phyloP scores from a whole-genome alignment of 805 yeast genomes.

The Saccharomycopsis sp. region DNA sequence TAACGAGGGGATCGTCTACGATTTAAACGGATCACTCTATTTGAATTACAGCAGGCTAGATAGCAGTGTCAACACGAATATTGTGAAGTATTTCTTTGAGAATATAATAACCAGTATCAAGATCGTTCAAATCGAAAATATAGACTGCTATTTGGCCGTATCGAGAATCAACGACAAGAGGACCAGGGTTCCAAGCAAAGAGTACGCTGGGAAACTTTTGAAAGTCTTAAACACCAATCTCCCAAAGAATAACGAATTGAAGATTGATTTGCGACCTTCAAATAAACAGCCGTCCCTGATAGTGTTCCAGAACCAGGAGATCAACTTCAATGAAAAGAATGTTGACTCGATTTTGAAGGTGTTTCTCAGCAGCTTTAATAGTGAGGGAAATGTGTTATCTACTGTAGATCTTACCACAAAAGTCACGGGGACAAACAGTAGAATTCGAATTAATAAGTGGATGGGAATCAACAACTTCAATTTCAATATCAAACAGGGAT shows the following conservation, averaged over 20 bases:
- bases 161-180: background rate
- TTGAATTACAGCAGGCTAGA: slow-evolving; percentile 6
- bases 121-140: background rate
- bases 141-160: background rate
- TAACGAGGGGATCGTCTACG: slow-evolving; percentile 1
- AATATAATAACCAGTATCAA: background rate
- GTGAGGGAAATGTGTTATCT: background rate
- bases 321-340: slow-evolving; percentile 1
- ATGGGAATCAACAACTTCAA: background rate
- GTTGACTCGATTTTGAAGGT: background rate
- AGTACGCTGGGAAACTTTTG: background rate
- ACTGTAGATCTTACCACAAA: background rate
- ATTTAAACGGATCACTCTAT: slow-evolving; percentile 2
- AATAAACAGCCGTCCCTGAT: background rate
- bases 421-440: background rate
- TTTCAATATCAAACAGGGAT: background rate
- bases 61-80: background rate
- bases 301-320: background rate
- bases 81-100: background rate
- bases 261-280: slow-evolving; percentile 2
- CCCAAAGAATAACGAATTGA: background rate
- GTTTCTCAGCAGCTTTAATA: background rate
- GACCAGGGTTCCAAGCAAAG: background rate
- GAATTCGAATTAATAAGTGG: background rate
- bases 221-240: background rate